Conservation (phyloP, 441 rosid genomes). For the Adansonia rubrostipa region DNA sequence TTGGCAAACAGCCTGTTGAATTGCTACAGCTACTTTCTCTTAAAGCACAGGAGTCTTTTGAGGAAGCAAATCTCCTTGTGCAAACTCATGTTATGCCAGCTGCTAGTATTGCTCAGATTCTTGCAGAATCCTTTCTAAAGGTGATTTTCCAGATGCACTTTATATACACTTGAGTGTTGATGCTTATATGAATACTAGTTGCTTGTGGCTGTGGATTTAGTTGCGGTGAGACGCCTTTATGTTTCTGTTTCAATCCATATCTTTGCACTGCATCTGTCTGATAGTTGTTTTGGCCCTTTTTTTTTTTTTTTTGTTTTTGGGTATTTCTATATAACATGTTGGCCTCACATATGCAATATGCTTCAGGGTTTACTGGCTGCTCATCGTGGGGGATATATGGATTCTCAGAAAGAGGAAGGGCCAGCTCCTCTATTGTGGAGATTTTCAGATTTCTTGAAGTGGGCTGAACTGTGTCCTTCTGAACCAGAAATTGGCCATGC, state of each 20-base stretch:
- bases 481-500: constrained; percentile 99
- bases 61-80: constrained; percentile 85
- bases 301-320: constrained; percentile 8
- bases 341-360: constrained; percentile 27
- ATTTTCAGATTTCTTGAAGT: constrained; percentile 94
- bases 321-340: constrained; percentile 18
- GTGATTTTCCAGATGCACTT: constrained; percentile 38
- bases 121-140: constrained; percentile 98
- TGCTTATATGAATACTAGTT: constrained; percentile 13
- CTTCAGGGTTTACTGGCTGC: constrained; percentile 92
- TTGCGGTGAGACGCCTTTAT: constrained; percentile 2
- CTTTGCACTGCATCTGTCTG: not conserved
- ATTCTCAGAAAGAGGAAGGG: constrained; percentile 97
- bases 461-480: constrained; percentile 99
- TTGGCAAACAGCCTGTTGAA: constrained; percentile 85
- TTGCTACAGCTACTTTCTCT: constrained; percentile 94
- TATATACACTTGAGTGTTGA: constrained; percentile 18
- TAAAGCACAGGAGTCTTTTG: constrained; percentile 98
- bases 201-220: constrained; percentile 17
- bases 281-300: not conserved
- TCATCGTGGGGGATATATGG: constrained; percentile 98
- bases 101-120: constrained; percentile 90
- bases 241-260: not conserved
- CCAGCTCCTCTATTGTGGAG: constrained; percentile 98
- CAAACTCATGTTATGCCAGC: constrained; percentile 90